phyloP scores from a whole-genome alignment of 441 rosid species.

The Pelargonium fulgidum region DNA sequence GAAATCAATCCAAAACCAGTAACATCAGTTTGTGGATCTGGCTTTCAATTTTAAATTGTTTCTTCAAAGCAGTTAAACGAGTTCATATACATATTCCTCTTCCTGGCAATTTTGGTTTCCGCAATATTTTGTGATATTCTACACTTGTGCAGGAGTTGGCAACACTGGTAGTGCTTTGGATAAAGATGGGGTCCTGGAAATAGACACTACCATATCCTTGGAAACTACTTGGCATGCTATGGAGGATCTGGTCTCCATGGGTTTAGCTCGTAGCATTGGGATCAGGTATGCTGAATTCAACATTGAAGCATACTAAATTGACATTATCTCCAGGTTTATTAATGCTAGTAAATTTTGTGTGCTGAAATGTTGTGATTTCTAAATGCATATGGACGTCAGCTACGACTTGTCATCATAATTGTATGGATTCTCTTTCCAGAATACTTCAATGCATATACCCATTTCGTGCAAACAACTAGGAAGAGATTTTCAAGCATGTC shows the following conservation, averaged over 20 bases:
- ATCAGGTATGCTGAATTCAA: slow-evolving; percentile 45
- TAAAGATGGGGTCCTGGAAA: slow-evolving; percentile 73
- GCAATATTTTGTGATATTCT: neutral
- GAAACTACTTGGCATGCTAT: slow-evolving; percentile 87
- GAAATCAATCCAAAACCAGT: too few species aligned
- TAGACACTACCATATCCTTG: slow-evolving; percentile 72
- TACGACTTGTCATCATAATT: neutral
- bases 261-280: slow-evolving; percentile 86
- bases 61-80: slow-evolving; percentile 1
- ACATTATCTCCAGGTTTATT: too few species aligned
- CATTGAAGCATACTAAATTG: neutral
- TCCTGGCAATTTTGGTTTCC: neutral
- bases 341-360: too few species aligned
- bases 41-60: neutral
- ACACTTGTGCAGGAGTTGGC: slow-evolving; percentile 57
- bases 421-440: neutral
- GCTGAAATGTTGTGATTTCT: too few species aligned
- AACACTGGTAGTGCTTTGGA: slow-evolving; percentile 66
- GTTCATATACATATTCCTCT: neutral
- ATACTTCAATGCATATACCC: neutral
- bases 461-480: neutral
- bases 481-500: neutral
- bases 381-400: neutral
- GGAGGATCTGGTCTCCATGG: slow-evolving; percentile 84
- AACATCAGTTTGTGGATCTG: neutral